A percentile compares a stretch with the other conserved stretches of the same genome.
phyloP scores from a whole-genome alignment of 2,329 filamentous ascomycete species.

The Fusarium keratoplasticum region DNA sequence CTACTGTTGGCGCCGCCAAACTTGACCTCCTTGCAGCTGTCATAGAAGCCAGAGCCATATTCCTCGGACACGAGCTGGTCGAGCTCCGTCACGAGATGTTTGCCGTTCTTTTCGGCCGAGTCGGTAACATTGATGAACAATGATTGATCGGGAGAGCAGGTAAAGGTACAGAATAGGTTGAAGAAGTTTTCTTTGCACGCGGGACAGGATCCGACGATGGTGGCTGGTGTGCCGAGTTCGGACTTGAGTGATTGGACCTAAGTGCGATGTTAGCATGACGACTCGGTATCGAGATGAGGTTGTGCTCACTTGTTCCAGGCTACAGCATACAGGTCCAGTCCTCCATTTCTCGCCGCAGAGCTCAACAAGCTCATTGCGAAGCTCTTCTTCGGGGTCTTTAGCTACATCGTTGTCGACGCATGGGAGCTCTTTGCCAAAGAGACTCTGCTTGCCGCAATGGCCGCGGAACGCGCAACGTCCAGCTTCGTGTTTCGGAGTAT shows the following conservation, averaged over 20 bases:
- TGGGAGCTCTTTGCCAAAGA: conserved; percentile 90
- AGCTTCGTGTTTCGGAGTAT: conserved; percentile 78
- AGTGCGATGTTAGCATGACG: conserved; percentile 15
- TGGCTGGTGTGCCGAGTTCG: conserved; percentile 87
- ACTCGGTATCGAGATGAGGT: conserved; percentile 8
- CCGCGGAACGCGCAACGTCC: conserved; percentile 92
- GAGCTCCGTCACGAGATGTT: conserved; percentile 82
- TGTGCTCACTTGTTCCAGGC: conserved; percentile 74
- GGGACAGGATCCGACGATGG: conserved; percentile 91
- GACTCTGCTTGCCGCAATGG: conserved; percentile 89
- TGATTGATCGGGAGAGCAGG: conserved; percentile 96
- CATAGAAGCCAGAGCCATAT: conserved; percentile 89
- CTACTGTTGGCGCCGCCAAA: conserved; percentile 94
- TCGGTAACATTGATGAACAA: conserved; percentile 93
- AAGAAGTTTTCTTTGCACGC: conserved; percentile 99
- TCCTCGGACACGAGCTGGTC: conserved; percentile 88
- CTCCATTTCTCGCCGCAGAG: conserved; percentile 92
- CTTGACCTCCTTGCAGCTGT: conserved; percentile 99
- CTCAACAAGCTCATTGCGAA: conserved; percentile 81
- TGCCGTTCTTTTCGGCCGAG: conserved; percentile 70
- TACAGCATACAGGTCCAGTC: conserved; percentile 86
- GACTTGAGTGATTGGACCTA: conserved; percentile 83
- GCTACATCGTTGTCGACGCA: conserved; percentile 93
- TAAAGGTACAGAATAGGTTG: conserved; percentile 98
- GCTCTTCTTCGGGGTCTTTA: conserved; percentile 75